phyloP scores from a whole-genome alignment of 2,329 filamentous ascomycete genomes.

The Penicillium sp. region DNA sequence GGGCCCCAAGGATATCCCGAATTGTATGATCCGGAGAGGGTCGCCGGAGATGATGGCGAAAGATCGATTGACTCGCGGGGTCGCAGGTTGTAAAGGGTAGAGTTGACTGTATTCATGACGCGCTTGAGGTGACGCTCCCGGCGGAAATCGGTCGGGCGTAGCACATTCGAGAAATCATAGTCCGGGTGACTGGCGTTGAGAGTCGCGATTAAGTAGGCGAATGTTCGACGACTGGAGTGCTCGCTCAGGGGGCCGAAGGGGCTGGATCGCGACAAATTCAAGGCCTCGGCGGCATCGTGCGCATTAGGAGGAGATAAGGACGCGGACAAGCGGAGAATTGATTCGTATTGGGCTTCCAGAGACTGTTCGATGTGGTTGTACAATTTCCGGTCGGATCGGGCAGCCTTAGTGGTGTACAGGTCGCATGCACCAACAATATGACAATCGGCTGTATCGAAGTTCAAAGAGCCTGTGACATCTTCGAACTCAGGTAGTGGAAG shows the following conservation, averaged over 20 bases:
- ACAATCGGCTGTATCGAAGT: constrained; percentile 92
- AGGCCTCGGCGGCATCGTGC: constrained; percentile 61
- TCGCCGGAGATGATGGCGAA: constrained; percentile 41
- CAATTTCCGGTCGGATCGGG: constrained; percentile 92
- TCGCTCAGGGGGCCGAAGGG: constrained; percentile 91
- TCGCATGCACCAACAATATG: constrained; percentile 93
- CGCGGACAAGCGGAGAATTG: constrained; percentile 79
- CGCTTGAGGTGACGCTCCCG: constrained; percentile 75
- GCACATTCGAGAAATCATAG: constrained; percentile 93
- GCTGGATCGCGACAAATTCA: constrained; percentile 82
- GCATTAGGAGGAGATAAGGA: constrained; percentile 82
- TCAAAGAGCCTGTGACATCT: constrained; percentile 85
- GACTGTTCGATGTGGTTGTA: constrained; percentile 94
- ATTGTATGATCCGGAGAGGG: constrained; percentile 49
- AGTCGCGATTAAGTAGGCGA: constrained; percentile 94
- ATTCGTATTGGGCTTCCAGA: constrained; percentile 87
- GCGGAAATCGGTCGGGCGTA: constrained; percentile 86
- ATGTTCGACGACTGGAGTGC: constrained; percentile 83
- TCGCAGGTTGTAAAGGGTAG: constrained; percentile 80
- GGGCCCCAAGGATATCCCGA: constrained; percentile 71
- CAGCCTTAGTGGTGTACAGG: constrained; percentile 95
- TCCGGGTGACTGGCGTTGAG: constrained; percentile 94
- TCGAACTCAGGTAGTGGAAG: constrained; percentile 89
- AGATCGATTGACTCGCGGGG: constrained; percentile 54
- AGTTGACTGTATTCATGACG: constrained; percentile 86